Conservation (phyloP, 192 early-diverging fungal species). For the Coemansia sp. region DNA sequence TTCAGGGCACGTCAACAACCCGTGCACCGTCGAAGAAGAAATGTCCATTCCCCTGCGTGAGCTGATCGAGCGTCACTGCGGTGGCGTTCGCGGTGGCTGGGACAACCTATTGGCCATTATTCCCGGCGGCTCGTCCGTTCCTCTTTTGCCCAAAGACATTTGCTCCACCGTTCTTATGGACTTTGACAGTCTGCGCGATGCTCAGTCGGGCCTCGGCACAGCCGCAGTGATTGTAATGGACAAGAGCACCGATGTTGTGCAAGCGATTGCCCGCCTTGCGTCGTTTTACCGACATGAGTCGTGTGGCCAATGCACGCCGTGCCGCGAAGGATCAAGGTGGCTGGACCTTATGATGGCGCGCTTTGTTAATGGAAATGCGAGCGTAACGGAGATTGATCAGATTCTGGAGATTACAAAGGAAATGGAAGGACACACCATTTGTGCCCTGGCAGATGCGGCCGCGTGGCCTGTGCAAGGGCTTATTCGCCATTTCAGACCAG, state of each 20-base stretch:
- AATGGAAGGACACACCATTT: constrained; percentile 99
- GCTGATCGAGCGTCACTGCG: constrained; percentile 91
- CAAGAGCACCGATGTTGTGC: constrained; percentile 93
- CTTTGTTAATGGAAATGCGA: constrained; percentile 85
- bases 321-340: constrained; percentile 95
- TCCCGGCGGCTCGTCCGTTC: constrained; percentile 95
- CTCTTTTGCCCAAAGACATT: constrained; percentile 77
- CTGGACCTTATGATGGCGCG: constrained; percentile 94
- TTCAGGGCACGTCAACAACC: constrained; percentile 97
- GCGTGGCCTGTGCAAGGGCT: constrained; percentile 97
- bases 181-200: constrained; percentile 95
- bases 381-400: constrained; percentile 88
- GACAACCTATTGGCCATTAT: constrained; percentile 97
- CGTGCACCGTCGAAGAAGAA: constrained; percentile 97
- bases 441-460: constrained; percentile 97
- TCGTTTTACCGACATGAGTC: constrained; percentile 97
- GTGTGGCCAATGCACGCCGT: constrained; percentile 99
- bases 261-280: constrained; percentile 86
- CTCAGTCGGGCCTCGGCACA: constrained; percentile 90
- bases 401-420: constrained; percentile 92
- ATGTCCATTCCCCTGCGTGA: constrained; percentile 96
- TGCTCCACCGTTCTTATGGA: constrained; percentile 97
- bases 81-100: constrained; percentile 97
- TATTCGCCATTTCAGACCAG: constrained; percentile 79
- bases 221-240: constrained; percentile 99